Percentiles rank a stretch among this genome's conserved stretches.
phyloP scores from a whole-genome alignment of 352 stramenopile genomes.

The Phytopythium ostracodes region DNA sequence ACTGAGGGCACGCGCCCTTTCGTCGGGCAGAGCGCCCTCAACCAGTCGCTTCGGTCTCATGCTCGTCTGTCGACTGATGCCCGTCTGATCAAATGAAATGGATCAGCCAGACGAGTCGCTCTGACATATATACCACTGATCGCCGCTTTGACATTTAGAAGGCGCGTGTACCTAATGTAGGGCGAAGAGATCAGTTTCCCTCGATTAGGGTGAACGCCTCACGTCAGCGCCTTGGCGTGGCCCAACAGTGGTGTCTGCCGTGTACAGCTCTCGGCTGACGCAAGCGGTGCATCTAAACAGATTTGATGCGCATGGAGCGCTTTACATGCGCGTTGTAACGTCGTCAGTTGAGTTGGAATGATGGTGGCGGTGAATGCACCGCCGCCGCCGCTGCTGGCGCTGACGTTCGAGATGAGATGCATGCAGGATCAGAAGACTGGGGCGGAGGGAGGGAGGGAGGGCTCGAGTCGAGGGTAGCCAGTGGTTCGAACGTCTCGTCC shows the following conservation, averaged over 20 bases:
- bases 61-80: neutral
- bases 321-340: neutral
- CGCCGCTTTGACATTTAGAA: neutral
- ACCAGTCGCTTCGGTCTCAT: neutral
- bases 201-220: neutral
- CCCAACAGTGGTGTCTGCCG: neutral
- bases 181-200: neutral
- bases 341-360: neutral
- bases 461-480: neutral
- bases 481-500: neutral
- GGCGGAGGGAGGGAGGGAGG: too few relatives aligned
- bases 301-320: neutral
- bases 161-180: neutral
- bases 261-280: constrained; percentile 1
- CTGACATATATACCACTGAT: too few relatives aligned
- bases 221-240: neutral
- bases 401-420: neutral
- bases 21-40: neutral
- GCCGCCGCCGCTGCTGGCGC: neutral
- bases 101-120: neutral
- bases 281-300: neutral
- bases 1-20: neutral
- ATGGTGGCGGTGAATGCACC: neutral
- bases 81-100: neutral
- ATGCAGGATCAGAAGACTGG: neutral